Conservation (phyloP, 2,329 filamentous ascomycete genomes). For the Cytospora piceae region DNA sequence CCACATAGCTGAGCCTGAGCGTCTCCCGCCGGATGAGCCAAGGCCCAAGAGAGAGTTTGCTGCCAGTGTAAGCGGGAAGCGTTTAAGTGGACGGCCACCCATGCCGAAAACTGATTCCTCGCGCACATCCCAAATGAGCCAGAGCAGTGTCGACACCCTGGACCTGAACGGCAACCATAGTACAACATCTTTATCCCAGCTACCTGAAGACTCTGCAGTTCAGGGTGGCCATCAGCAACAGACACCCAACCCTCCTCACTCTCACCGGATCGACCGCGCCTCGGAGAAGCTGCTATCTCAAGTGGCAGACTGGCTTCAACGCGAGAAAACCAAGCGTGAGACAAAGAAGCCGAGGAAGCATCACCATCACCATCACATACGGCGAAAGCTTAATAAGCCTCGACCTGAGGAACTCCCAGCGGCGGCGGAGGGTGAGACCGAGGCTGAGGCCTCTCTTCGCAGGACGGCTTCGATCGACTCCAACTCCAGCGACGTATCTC, state of each 20-base stretch:
- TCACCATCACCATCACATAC: slow-evolving; percentile 38
- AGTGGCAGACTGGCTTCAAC: slow-evolving; percentile 81
- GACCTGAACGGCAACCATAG: slow-evolving; percentile 34
- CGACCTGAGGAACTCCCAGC: slow-evolving; percentile 38
- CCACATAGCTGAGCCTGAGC: slow-evolving; percentile 60
- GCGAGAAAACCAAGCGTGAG: slow-evolving; percentile 72
- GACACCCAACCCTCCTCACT: slow-evolving; percentile 36
- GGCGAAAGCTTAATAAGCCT: slow-evolving; percentile 46
- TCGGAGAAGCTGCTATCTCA: slow-evolving; percentile 69
- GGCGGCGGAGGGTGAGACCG: slow-evolving; percentile 18
- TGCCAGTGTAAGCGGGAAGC: slow-evolving; percentile 45
- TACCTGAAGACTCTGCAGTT: slow-evolving; percentile 35
- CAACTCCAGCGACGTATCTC: slow-evolving; percentile 70
- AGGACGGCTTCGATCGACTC: slow-evolving; percentile 64
- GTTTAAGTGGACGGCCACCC: slow-evolving; percentile 49
- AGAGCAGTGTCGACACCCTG: slow-evolving; percentile 40
- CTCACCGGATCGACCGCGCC: slow-evolving; percentile 39
- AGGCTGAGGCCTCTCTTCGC: slow-evolving; percentile 31
- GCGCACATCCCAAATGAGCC: slow-evolving; percentile 49
- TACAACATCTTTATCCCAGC: slow-evolving; percentile 36
- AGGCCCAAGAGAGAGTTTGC: slow-evolving; percentile 49
- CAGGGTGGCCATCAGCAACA: slow-evolving; percentile 19
- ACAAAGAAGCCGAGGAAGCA: slow-evolving; percentile 55
- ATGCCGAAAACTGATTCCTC: slow-evolving; percentile 45
- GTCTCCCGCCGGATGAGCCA: slow-evolving; percentile 42